Base-by-base conservation (phyloP, 1,284 basidiomycete species). In the Heterobasidion irregulare region DNA sequence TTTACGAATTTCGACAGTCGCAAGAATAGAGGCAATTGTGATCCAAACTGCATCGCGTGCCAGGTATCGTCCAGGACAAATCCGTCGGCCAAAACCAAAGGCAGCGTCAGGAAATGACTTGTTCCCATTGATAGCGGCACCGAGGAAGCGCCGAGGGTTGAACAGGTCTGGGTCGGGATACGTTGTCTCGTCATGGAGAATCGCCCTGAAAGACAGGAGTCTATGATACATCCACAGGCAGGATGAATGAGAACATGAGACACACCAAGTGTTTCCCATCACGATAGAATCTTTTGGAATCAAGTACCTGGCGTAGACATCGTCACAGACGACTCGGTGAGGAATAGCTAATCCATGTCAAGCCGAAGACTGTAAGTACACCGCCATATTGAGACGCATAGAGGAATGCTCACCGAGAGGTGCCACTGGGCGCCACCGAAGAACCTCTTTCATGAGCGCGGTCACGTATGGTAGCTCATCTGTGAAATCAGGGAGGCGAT, bases 41-140 rank as follows among this genome's bases (percentile, higher is more conserved):
- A 75, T 67, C 70, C 69, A 76, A 18, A 75, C 50, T 6, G 70
- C 61, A 8, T 69, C 65, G 44, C 64, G 59, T 0, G 71, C 72
- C 54, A 77, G 64, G 58, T 70, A 66, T n/a, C 68, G 56, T 13
- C 72, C 71, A n/a, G 73, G 69, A 56, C 72, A 74, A 18, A 71
- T 64, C 8, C 55, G 55, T 5, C 47, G 47, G 15, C 70, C 71
- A 43, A 68, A 71, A 5, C 70, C 72, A 56, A 68, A 73, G 18
- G 59, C 63, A n/a, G 57, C 34, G 7, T 58, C 54, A 2, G 60
- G 54, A 53, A 69, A 66, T n/a, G 26, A 26, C 26, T 26, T 26
- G 26, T 26, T 26, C 2, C 26, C 26, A 26, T 56, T 57, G 6
- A 68, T 59, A 0, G 58, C 60, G 8, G 53, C 41, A 51, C 70